phyloP scores from a whole-genome alignment of 176 grass and related monocot species.

The Carex parvula region DNA sequence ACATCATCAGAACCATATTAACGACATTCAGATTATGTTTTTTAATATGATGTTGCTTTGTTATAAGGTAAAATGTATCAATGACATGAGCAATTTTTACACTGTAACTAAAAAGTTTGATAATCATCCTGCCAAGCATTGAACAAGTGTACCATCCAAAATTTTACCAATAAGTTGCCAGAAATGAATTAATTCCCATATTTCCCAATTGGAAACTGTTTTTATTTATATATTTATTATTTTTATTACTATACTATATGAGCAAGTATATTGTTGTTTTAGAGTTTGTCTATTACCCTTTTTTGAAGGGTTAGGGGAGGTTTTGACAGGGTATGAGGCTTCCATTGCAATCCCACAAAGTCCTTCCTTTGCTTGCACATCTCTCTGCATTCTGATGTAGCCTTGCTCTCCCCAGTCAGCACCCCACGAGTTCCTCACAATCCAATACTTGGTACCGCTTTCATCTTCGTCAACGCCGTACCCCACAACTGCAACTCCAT shows the following conservation, averaged over 20 bases:
- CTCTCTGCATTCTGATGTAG: slow-evolving; percentile 68
- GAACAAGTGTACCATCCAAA: neutral
- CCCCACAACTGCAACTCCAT: slow-evolving; percentile 72
- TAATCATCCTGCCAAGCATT: neutral
- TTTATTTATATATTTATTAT: no score
- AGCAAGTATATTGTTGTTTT: no score
- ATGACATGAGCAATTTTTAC: neutral
- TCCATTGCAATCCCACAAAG: slow-evolving; percentile 91
- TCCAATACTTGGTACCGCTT: slow-evolving; percentile 54
- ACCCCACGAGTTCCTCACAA: slow-evolving; percentile 81
- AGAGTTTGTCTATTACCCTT: slow-evolving; percentile 19
- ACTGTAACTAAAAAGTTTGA: neutral
- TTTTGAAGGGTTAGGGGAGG: slow-evolving; percentile 43
- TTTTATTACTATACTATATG: neutral
- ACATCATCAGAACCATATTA: neutral
- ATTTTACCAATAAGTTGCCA: neutral
- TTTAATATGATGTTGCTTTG: neutral
- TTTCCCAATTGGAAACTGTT: neutral
- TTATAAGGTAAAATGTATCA: neutral
- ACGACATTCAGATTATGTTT: neutral
- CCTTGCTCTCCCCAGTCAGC: slow-evolving; percentile 52
- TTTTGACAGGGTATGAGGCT: slow-evolving; percentile 67
- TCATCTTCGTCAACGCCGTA: slow-evolving; percentile 37
- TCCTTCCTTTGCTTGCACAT: slow-evolving; percentile 31
- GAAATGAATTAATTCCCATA: neutral